phyloP scores from a whole-genome alignment of 2,329 filamentous ascomycete species.

The Cordyceps farinosa region DNA sequence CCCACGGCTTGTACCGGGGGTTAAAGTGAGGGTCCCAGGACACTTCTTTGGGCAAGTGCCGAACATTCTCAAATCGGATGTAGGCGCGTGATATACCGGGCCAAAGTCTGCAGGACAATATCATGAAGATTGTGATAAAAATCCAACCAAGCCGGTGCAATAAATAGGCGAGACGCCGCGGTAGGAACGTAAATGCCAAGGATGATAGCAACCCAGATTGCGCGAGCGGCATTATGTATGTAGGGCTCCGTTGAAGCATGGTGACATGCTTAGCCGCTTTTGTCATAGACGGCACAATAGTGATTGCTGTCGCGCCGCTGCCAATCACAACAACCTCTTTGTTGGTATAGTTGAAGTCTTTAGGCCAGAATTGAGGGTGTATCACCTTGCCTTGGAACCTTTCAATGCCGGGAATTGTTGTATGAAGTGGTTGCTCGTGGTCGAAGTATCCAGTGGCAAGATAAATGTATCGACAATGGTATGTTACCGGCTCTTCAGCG shows the following conservation, averaged over 20 bases:
- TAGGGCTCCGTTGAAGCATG: slow-evolving; percentile 64
- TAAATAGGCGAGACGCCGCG: no score
- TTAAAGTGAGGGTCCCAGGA: slow-evolving; percentile 40
- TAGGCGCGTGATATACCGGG: no score
- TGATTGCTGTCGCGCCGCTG: slow-evolving; percentile 75
- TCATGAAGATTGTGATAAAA: no score
- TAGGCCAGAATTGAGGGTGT: slow-evolving; percentile 75
- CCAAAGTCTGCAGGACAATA: no score
- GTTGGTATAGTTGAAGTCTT: slow-evolving; percentile 59
- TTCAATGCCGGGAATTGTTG: slow-evolving; percentile 63
- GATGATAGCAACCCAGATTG: no score
- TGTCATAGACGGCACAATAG: slow-evolving; percentile 67
- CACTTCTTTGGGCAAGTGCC: no score
- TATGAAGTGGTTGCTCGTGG: slow-evolving; percentile 59
- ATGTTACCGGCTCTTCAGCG: neutral
- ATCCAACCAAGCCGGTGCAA: no score
- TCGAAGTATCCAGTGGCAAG: slow-evolving; percentile 67
- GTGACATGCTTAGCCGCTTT: slow-evolving; percentile 64
- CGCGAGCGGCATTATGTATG: no score
- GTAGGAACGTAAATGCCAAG: no score
- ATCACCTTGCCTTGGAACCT: slow-evolving; percentile 61
- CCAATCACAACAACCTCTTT: slow-evolving; percentile 73
- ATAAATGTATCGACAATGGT: slow-evolving; percentile 47
- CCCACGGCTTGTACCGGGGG: slow-evolving; percentile 56
- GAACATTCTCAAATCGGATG: no score